These are phyloP conservation scores for Chytriomyces hyalinus DNA, from an alignment of 192 early-diverging fungal genomes.

Conservation along the genomic window DNA sequence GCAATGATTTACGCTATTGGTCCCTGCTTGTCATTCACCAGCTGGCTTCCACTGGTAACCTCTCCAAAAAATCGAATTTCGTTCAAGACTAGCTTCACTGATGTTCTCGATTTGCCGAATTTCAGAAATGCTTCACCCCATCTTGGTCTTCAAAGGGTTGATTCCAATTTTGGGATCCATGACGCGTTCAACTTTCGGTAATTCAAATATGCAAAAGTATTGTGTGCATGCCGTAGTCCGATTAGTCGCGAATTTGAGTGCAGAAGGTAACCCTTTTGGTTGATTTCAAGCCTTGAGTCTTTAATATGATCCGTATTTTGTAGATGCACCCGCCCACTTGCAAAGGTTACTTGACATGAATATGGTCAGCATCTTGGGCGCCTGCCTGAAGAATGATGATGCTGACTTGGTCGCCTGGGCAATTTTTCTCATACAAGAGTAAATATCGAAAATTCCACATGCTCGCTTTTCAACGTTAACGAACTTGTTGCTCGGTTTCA, in stretches of 20 bases:
- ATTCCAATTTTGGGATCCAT: slow-evolving; percentile 66
- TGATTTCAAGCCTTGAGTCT: neutral
- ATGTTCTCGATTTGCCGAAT: slow-evolving; percentile 11
- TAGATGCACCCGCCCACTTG: slow-evolving; percentile 45
- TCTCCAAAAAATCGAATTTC: neutral
- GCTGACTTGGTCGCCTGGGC: slow-evolving; percentile 80
- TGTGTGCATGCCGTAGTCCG: slow-evolving; percentile 80
- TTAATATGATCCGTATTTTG: neutral
- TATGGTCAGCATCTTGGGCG: slow-evolving; percentile 69
- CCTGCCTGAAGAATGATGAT: slow-evolving; percentile 77
- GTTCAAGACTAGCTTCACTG: neutral
- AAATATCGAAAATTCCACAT: slow-evolving; percentile 55
- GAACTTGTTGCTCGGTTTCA: neutral
- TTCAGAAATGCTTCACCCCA: slow-evolving; percentile 60
- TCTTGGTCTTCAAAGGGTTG: slow-evolving; percentile 58
- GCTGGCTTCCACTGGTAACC: slow-evolving; percentile 65
- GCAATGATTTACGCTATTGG: slow-evolving; percentile 84
- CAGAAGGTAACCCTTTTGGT: slow-evolving; percentile 34
- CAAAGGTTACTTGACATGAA: slow-evolving; percentile 63
- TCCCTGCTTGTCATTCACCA: slow-evolving; percentile 77
- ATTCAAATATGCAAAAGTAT: slow-evolving; percentile 81
- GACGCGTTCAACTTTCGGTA: slow-evolving; percentile 79
- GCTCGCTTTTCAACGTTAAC: neutral
- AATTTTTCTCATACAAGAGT: slow-evolving; percentile 79
- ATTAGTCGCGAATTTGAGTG: slow-evolving; percentile 63